Evolutionary conservation across 805 yeast species (phyloP).

Genomic region (Vanderwaltozyma polyspora): DNA sequence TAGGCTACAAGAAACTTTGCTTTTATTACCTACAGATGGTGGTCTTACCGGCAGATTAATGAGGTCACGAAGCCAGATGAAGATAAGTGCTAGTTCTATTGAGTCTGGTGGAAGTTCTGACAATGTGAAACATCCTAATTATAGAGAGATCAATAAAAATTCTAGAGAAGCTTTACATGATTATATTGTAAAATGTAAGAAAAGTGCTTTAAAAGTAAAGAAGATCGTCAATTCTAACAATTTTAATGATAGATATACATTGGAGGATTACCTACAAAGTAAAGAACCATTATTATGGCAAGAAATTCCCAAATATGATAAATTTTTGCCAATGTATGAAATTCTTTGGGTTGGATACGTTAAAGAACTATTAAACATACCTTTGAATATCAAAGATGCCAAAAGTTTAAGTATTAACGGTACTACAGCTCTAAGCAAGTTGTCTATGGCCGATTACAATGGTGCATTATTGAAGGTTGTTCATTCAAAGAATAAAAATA

Average conservation of each 20-base stretch:
- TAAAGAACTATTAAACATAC: slow-evolving; percentile 39
- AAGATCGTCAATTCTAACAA: slow-evolving; percentile 17
- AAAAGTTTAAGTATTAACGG: slow-evolving; percentile 15
- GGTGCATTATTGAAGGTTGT: slow-evolving; percentile 59
- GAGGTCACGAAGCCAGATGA: slow-evolving; percentile 11
- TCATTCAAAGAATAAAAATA: slow-evolving; percentile 43
- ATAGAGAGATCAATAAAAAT: slow-evolving; percentile 20
- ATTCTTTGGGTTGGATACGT: slow-evolving; percentile 68
- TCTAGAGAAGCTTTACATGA: slow-evolving; percentile 24
- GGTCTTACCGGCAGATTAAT: slow-evolving; percentile 16
- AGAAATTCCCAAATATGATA: slow-evolving; percentile 33
- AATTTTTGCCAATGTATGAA: slow-evolving; percentile 41
- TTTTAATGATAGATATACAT: slow-evolving; percentile 8
- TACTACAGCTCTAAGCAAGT: slow-evolving; percentile 36
- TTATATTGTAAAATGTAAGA: slow-evolving; percentile 16
- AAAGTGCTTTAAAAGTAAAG: slow-evolving; percentile 17
- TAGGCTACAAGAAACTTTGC: slow-evolving; percentile 22
- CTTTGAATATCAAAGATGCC: slow-evolving; percentile 7
- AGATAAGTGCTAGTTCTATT: slow-evolving; percentile 6
- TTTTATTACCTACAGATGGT: slow-evolving; percentile 29
- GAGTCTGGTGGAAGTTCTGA: not conserved
- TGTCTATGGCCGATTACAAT: slow-evolving; percentile 70
- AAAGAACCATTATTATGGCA: slow-evolving; percentile 11
- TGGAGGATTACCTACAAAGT: slow-evolving; percentile 16
- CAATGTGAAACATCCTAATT: slow-evolving; percentile 12